Evolutionary conservation across 139 green algal genomes (phyloP).

Genomic region (Tetraselmis chui): DNA sequence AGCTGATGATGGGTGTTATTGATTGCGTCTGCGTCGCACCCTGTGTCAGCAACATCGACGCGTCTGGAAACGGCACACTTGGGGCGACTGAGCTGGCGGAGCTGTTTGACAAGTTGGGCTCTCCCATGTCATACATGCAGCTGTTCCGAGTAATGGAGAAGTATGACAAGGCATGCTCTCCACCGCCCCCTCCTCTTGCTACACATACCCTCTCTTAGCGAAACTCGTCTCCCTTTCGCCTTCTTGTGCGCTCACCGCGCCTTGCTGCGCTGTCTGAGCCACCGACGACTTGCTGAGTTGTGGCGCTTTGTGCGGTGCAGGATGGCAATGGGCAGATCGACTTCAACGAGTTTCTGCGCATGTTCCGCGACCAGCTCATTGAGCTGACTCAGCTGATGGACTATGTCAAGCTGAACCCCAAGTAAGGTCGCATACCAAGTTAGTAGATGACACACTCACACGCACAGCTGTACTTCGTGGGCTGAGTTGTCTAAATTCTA

Average conservation of each 20-base stretch:
- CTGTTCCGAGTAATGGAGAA: slow-evolving; percentile 29
- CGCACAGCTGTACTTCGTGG: no score
- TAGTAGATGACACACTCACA: no score
- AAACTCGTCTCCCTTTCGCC: no score
- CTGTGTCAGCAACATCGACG: slow-evolving; percentile 31
- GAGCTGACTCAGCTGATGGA: slow-evolving; percentile 34
- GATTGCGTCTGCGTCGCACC: no score
- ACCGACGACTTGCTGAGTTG: no score
- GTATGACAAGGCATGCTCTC: slow-evolving; percentile 31
- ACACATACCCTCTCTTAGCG: no score
- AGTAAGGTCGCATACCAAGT: no score
- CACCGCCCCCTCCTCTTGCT: neutral
- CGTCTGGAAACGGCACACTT: slow-evolving; percentile 34
- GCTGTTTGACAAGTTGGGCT: slow-evolving; percentile 1
- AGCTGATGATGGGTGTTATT: no score
- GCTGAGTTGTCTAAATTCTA: no score
- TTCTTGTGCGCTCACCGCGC: no score
- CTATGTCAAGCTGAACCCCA: slow-evolving; percentile 20
- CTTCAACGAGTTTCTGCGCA: slow-evolving; percentile 53
- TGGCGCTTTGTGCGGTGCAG: no score
- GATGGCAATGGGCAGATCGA: slow-evolving; percentile 40
- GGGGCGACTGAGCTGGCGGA: slow-evolving; percentile 22
- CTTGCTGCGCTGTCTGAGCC: no score
- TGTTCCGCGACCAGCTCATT: slow-evolving; percentile 46
- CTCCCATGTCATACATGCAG: neutral